These are phyloP conservation scores for Alternaria triticina DNA, from an alignment of 2,329 filamentous ascomycete species.

Conservation along the genomic window DNA sequence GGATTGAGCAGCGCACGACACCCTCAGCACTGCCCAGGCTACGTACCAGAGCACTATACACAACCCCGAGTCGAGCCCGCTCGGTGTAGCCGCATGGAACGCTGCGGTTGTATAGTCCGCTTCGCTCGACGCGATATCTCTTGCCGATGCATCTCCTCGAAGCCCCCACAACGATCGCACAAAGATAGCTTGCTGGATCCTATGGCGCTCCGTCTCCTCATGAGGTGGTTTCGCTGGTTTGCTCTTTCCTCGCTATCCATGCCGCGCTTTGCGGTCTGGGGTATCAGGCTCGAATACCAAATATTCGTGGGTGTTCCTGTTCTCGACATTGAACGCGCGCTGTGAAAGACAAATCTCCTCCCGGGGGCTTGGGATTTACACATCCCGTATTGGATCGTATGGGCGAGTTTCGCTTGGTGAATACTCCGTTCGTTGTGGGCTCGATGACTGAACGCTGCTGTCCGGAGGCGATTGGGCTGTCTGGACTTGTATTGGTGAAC, in stretches of 20 bases:
- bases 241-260: conserved; percentile 8
- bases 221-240: conserved; percentile 6
- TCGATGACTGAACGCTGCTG: conserved; percentile 36
- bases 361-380: conserved; percentile 26
- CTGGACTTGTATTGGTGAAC: conserved; percentile 38
- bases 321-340: conserved; percentile 18
- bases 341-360: conserved; percentile 28
- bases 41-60: conserved; percentile 29
- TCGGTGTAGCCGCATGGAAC: conserved; percentile 21
- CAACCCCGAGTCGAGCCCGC: conserved; percentile 15
- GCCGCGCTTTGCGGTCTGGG: conserved; percentile 18
- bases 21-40: conserved; percentile 20
- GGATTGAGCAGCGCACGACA: conserved; percentile 8
- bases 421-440: conserved; percentile 39
- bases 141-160: conserved; percentile 5
- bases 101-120: conserved; percentile 12
- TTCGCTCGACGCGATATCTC: conserved; percentile 15
- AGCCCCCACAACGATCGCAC: conserved; percentile 6
- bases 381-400: conserved; percentile 47
- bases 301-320: conserved; percentile 15
- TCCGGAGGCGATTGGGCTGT: conserved; percentile 34
- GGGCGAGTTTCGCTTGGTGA: conserved; percentile 44
- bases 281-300: conserved; percentile 26
- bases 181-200: conserved; percentile 4
- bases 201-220: conserved; percentile 7